These are phyloP conservation scores for Scedosporium aurantiacum DNA, from an alignment of 2,329 filamentous ascomycete genomes.

Conservation along the genomic window DNA sequence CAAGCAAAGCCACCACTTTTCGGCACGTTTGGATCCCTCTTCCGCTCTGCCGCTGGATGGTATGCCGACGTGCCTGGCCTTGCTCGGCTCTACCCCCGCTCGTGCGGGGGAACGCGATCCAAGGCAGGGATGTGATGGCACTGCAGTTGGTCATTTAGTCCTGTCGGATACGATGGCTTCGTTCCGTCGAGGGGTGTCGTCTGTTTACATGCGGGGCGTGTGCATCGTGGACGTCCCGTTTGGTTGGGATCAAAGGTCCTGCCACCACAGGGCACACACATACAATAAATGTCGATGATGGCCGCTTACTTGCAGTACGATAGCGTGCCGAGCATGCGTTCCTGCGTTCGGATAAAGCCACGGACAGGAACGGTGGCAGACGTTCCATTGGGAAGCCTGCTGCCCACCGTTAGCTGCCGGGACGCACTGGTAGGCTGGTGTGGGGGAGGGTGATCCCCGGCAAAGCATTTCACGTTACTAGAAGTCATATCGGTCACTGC, in stretches of 20 bases:
- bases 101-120: background rate
- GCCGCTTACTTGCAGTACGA: too few relatives aligned
- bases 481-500: background rate
- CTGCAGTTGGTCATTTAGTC: background rate
- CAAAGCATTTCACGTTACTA: background rate
- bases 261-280: background rate
- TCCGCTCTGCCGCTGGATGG: background rate
- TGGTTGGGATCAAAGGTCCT: background rate
- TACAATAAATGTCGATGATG: too few relatives aligned
- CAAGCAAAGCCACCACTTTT: background rate
- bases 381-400: background rate
- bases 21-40: background rate
- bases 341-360: background rate
- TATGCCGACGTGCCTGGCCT: background rate
- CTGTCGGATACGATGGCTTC: background rate
- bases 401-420: background rate
- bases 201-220: background rate
- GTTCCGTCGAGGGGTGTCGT: background rate
- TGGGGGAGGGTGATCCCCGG: too few relatives aligned
- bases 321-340: background rate
- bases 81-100: background rate
- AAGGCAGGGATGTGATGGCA: background rate
- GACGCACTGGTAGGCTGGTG: background rate
- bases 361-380: background rate
- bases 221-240: background rate